Evolutionary conservation across 768 basidiomycete species (phyloP), one percentile per base, ranked within the genome.

Genomic region (Panus rudis): DNA sequence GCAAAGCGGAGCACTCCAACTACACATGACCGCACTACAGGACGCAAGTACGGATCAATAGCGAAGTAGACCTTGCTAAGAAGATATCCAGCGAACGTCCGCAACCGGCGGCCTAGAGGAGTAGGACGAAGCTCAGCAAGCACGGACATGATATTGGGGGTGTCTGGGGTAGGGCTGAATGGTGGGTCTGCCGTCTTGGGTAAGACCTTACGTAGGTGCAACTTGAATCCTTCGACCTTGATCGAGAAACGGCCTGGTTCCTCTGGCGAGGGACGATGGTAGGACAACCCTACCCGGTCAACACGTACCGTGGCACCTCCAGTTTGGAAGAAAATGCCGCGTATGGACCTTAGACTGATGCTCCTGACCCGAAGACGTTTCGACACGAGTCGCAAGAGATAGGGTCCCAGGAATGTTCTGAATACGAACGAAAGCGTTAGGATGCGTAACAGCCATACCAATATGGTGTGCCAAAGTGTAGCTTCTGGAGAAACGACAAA

Each of bases 291-390:
- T 35, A 90, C 74, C 41, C 86, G 79, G 45, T 88, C 84, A n/a
- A 82, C 69, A 23, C 69, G 72, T 64, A 75, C 75, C 21, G 71
- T 75, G 41, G 70, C 64, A 38, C 58, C 62, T 22, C 79, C 79
- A 23, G 66, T 67, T 35, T 76, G 72, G 47, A 85, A 72, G 60
- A 81, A 86, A 17, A 89, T 65, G 25, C 86, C 86, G 41, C 84
- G 80, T 46, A 90, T 77, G 16, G 86, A 90, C 42, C 83, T 75
- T 28, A 84, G 65, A 56, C 86, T 88, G 43, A 88, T 72, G 57
- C 81, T 86, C 30, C 79, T 75, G 25, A 87, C 70, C 23, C 80
- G 78, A 47, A 88, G 65, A 51, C 72, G 71, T 26, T 55, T 61
- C n/a, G 81, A 81, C 42, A 78, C 63, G 32, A 71, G 69, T 39